Base-by-base conservation (phyloP, 306 rosid species). In the Cicer bijugum region DNA sequence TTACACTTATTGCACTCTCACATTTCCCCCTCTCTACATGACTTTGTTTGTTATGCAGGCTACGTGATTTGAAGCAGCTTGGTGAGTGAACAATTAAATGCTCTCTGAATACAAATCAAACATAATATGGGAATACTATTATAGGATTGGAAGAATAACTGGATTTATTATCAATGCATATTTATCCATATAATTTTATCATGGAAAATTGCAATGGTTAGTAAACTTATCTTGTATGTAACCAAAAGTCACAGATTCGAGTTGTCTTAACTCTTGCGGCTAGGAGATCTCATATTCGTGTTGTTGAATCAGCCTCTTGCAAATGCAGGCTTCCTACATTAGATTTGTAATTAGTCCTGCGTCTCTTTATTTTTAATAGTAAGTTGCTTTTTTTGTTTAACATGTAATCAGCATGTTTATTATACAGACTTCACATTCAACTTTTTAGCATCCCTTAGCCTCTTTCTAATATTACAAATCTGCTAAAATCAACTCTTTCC, bases 31-130 rank as follows among this genome's bases (percentile, higher is more conserved):
- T 15, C 47, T 48, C 39, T 12, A 42, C n/a, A 55, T 37, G 9
- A 11, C 66, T 65, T 43, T 70, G 67, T 53, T 66, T 20, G 12
- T 66, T 40, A 42, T 55, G 85, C 88, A 85, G 88, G 70, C 88
- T 85, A 55, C 88, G 84, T 67, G 85, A 85, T 67, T 53, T 85
- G 81, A 85, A 82, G 77, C 88, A 82, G 46, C 85, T 82, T 60
- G 84, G 88, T 82, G 74, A 82, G 85, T 75, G 74, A 72, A 35
- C 53, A 39, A 44, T 53, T 66, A 57, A 58, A 0, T 57, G 50
- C 48, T 72, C 2, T 37, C 12, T 58, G 33, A 12, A 40, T 73
- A 47, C 23, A 43, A 74, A 55, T 43, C 35, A 59, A 43, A 38
- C 52, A 12, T 39, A 76, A 51, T 73, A 38, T 48, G 16, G 6